phyloP scores from a whole-genome alignment of 805 yeast species.

The Wickerhamomyces canadensis region DNA sequence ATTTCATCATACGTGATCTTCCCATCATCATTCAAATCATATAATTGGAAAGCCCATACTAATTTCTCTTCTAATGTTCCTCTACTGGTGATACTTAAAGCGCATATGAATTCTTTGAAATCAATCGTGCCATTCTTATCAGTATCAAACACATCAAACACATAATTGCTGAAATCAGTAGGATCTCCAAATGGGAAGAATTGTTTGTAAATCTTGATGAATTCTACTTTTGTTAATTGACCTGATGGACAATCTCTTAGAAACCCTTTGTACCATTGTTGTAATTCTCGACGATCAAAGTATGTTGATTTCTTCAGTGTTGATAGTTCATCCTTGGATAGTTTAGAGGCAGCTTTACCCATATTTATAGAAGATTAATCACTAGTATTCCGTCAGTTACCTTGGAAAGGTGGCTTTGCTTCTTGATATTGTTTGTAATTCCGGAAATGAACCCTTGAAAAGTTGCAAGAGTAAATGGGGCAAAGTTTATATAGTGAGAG shows the following conservation, averaged over 20 bases:
- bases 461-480: too few species aligned
- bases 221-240: conserved; percentile 78
- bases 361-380: conserved; percentile 30
- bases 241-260: conserved; percentile 92
- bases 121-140: conserved; percentile 78
- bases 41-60: conserved; percentile 83
- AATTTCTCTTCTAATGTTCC: conserved; percentile 82
- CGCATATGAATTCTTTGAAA: conserved; percentile 88
- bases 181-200: conserved; percentile 99
- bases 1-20: conserved; percentile 71
- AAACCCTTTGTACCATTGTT: conserved; percentile 98
- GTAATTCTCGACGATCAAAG: conserved; percentile 89
- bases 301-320: conserved; percentile 80
- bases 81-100: conserved; percentile 79
- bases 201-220: conserved; percentile 87
- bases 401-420: too few species aligned
- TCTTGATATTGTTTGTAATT: too few species aligned
- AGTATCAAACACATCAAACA: conserved; percentile 84
- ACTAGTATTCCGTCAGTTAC: too few species aligned
- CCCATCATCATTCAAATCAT: conserved; percentile 81
- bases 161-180: conserved; percentile 78
- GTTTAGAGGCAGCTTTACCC: conserved; percentile 94
- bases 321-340: conserved; percentile 84
- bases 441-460: too few species aligned
- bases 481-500: too few species aligned